Conservation (phyloP, 2,329 filamentous ascomycete genomes). For the Samsoniella hepiali region DNA sequence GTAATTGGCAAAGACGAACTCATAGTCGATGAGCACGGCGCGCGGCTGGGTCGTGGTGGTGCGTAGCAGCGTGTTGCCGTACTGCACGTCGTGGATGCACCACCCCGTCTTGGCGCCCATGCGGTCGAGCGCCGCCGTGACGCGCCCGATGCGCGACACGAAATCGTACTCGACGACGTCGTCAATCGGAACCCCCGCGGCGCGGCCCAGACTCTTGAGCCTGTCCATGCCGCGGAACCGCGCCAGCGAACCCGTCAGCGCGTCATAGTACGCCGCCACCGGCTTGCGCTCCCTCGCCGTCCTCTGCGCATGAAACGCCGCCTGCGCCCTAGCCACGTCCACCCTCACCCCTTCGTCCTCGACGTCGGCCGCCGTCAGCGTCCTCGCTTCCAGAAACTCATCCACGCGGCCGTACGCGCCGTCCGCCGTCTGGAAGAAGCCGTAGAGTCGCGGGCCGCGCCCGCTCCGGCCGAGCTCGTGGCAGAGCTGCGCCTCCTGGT, state of each 20-base stretch:
- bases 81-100: slow-evolving; percentile 23
- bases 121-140: slow-evolving; percentile 5
- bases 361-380: slow-evolving; percentile 19
- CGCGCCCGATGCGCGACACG: background rate
- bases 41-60: background rate
- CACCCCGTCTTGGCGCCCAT: slow-evolving; percentile 11
- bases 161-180: slow-evolving; percentile 20
- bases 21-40: slow-evolving; percentile 20
- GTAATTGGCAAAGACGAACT: slow-evolving; percentile 21
- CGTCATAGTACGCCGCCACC: slow-evolving; percentile 12
- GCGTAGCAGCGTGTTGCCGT: slow-evolving; percentile 21
- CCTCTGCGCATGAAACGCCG: slow-evolving; percentile 15
- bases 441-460: slow-evolving; percentile 17
- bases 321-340: slow-evolving; percentile 17
- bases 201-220: slow-evolving; percentile 12
- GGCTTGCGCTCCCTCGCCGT: background rate
- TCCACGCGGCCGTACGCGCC: slow-evolving; percentile 20
- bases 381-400: slow-evolving; percentile 20
- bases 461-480: slow-evolving; percentile 17
- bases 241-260: slow-evolving; percentile 8
- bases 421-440: slow-evolving; percentile 21
- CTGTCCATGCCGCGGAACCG: slow-evolving; percentile 16
- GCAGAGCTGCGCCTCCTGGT: slow-evolving; percentile 18
- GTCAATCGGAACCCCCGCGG: slow-evolving; percentile 16
- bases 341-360: slow-evolving; percentile 17